Conservation (phyloP, 805 yeast species). For the Starmerella roubikii region DNA sequence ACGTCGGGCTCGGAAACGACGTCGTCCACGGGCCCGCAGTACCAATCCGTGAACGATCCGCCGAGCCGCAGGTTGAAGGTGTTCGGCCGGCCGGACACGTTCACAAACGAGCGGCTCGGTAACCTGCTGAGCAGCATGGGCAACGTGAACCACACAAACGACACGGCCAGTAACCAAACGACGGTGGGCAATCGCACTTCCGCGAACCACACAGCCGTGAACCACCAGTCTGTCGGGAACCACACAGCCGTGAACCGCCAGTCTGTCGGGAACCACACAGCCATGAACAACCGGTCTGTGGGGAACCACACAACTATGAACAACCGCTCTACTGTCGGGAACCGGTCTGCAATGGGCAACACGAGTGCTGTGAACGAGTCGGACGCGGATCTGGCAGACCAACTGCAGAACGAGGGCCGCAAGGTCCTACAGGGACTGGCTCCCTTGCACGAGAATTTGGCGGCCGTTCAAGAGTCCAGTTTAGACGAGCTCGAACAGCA, state of each 20-base stretch:
- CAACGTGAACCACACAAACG: slow-evolving; percentile 1
- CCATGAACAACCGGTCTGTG: neutral
- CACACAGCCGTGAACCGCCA: neutral
- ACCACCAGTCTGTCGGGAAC: neutral
- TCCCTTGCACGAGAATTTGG: slow-evolving; percentile 8
- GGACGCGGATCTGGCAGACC: slow-evolving; percentile 10
- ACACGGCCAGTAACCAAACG: neutral
- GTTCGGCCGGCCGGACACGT: slow-evolving; percentile 20
- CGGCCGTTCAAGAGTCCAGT: slow-evolving; percentile 15
- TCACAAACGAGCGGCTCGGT: slow-evolving; percentile 19
- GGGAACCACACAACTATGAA: neutral
- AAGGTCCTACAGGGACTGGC: slow-evolving; percentile 13
- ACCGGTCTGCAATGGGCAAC: neutral
- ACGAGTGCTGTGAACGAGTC: slow-evolving; percentile 8
- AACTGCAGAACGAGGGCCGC: slow-evolving; percentile 15
- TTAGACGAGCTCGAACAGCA: slow-evolving; percentile 17
- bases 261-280: neutral
- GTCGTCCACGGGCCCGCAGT: neutral
- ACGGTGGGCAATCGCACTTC: too few species aligned
- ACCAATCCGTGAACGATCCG: neutral
- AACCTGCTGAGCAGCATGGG: slow-evolving; percentile 17
- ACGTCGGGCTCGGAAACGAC: too few species aligned
- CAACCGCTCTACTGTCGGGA: neutral
- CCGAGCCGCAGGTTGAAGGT: slow-evolving; percentile 17
- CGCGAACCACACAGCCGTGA: neutral